These are phyloP conservation scores for Boletus rubroflammeus DNA, from an alignment of 768 basidiomycete species.

Conservation along the genomic window DNA sequence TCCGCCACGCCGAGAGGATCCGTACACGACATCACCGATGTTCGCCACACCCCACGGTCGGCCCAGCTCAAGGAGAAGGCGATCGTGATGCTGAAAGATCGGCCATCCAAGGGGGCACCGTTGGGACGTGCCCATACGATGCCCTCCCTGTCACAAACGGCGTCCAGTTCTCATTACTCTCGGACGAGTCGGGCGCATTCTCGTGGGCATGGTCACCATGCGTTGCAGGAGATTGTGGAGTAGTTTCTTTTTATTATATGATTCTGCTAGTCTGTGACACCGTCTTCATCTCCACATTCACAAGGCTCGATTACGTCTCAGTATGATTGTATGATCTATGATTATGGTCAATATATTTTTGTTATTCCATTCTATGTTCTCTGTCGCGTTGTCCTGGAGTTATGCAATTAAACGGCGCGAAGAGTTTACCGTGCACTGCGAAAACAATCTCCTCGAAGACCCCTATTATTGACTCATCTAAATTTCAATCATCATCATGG, in stretches of 20 bases:
- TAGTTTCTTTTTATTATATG: background rate
- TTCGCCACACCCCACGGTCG: background rate
- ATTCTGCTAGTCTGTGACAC: background rate
- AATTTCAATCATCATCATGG: no score
- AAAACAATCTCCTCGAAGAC: no score
- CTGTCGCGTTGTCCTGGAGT: background rate
- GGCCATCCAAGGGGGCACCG: background rate
- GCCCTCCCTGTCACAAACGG: constrained; percentile 2
- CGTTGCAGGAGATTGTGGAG: constrained; percentile 3
- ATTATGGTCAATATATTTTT: background rate
- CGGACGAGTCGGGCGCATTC: background rate
- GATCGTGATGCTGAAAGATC: background rate
- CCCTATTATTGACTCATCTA: no score
- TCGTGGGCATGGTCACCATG: constrained; percentile 1
- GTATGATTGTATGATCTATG: constrained; percentile 6
- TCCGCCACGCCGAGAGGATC: background rate
- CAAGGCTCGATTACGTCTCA: background rate
- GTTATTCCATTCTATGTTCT: background rate
- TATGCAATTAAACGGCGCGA: no score
- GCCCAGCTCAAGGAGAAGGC: constrained; percentile 1
- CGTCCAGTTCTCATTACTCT: background rate
- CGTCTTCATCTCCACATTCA: background rate
- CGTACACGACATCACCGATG: background rate
- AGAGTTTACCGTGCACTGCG: no score
- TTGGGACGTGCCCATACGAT: constrained; percentile 18